Percentiles rank a stretch among this genome's conserved stretches.
phyloP scores from a whole-genome alignment of 164 flowering plant species.

The Sedum album region DNA sequence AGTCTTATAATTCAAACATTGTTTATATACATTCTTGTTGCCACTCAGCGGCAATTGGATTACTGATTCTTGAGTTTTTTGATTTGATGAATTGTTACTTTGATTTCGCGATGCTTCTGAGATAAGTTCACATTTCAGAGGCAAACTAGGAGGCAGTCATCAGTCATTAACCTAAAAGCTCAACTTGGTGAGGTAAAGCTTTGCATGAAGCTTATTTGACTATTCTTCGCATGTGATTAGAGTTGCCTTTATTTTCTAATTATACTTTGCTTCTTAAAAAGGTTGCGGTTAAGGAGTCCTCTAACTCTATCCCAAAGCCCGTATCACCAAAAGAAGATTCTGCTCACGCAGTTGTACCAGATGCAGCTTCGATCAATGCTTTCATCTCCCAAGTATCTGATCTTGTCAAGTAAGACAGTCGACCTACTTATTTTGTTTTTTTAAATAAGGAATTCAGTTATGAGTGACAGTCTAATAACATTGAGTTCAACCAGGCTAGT shows the following conservation, averaged over 20 bases:
- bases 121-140: neutral
- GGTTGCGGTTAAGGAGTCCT: conserved; percentile 32
- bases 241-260: neutral
- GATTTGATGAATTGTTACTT: neutral
- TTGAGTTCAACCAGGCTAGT: conserved; percentile 37
- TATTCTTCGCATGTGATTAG: neutral
- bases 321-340: conserved; percentile 16
- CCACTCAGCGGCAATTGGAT: too few relatives aligned
- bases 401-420: conserved; percentile 43
- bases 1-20: too few relatives aligned
- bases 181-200: conserved; percentile 28
- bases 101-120: neutral
- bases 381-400: conserved; percentile 55
- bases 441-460: neutral
- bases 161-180: conserved; percentile 27
- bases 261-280: conserved; percentile 14
- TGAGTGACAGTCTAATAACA: neutral
- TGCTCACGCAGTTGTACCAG: conserved; percentile 13
- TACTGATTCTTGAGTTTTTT: neutral
- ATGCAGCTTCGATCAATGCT: conserved; percentile 31
- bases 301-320: conserved; percentile 26
- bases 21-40: too few relatives aligned
- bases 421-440: neutral
- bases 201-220: neutral
- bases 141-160: conserved; percentile 17